Conservation (phyloP, 78 protist species). For the Chrysochromulina tobinii region DNA sequence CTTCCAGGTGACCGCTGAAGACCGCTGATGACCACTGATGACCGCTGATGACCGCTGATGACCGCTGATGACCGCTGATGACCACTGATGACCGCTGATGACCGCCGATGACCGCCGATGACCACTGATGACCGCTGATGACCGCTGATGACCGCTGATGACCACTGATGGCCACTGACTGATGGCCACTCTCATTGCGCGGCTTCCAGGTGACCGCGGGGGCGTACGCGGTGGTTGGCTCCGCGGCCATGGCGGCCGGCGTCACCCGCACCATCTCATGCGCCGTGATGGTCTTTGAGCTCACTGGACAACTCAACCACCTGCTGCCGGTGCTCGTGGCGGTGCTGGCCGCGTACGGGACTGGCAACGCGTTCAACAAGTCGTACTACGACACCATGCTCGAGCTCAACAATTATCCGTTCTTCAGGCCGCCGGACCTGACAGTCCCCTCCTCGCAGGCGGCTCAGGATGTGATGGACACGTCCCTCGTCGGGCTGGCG, state of each 20-base stretch:
- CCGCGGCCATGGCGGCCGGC: constrained; percentile 80
- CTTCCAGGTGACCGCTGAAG: too few species aligned
- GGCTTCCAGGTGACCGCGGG: constrained; percentile 28
- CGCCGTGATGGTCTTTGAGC: constrained; percentile 72
- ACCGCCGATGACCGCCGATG: too few species aligned
- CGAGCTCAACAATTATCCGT: not conserved
- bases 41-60: too few species aligned
- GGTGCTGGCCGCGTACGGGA: constrained; percentile 58
- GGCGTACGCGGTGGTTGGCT: constrained; percentile 82
- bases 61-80: too few species aligned
- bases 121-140: too few species aligned
- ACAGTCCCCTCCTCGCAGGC: not conserved
- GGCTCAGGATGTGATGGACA: not conserved
- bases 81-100: too few species aligned
- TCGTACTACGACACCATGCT: constrained; percentile 62
- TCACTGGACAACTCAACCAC: constrained; percentile 68
- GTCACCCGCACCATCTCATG: constrained; percentile 71
- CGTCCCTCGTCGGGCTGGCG: not conserved
- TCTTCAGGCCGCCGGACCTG: not conserved
- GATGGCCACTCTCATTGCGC: too few species aligned
- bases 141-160: too few species aligned
- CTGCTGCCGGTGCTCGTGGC: constrained; percentile 75
- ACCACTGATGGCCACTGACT: too few species aligned
- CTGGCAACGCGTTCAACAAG: constrained; percentile 62
- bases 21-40: too few species aligned